Percentiles rank a stretch among this genome's conserved stretches.
phyloP scores from a whole-genome alignment of 2,329 filamentous ascomycete genomes.

The Aureobasidium uvarum region DNA sequence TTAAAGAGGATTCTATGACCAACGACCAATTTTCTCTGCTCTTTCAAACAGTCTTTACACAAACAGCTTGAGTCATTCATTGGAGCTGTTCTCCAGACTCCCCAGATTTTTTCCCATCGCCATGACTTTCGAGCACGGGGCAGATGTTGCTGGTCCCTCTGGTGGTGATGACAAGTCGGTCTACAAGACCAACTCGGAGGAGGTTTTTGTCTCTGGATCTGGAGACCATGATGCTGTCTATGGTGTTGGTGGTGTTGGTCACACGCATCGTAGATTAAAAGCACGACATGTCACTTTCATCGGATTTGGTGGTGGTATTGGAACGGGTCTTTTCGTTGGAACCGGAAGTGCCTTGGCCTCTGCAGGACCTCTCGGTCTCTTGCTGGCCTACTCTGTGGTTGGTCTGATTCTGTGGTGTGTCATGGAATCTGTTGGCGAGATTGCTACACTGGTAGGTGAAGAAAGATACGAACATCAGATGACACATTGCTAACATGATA shows the following conservation, averaged over 20 bases:
- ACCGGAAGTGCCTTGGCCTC: slow-evolving; percentile 49
- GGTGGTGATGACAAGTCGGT: slow-evolving; percentile 12
- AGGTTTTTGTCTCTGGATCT: slow-evolving; percentile 16
- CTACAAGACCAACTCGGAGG: slow-evolving; percentile 16
- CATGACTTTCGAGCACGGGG: slow-evolving; percentile 22
- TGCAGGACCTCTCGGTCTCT: slow-evolving; percentile 50
- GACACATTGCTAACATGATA: not conserved
- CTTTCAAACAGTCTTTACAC: not conserved
- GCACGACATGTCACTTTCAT: slow-evolving; percentile 32
- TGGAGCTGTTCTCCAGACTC: slow-evolving; percentile 2
- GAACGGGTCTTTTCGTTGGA: slow-evolving; percentile 56
- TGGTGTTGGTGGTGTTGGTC: slow-evolving; percentile 30
- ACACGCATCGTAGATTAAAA: slow-evolving; percentile 30
- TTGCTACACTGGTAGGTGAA: slow-evolving; percentile 37
- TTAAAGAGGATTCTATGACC: slow-evolving; percentile 15
- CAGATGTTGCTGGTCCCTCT: slow-evolving; percentile 4
- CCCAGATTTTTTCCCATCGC: slow-evolving; percentile 7
- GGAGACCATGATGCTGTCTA: slow-evolving; percentile 20
- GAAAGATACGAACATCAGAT: not conserved
- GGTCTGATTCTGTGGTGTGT: slow-evolving; percentile 39
- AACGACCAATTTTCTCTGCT: not conserved
- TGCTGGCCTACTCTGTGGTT: slow-evolving; percentile 48
- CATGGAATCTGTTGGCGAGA: slow-evolving; percentile 40
- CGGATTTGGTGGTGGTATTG: slow-evolving; percentile 34
- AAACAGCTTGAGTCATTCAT: not conserved